phyloP scores from a whole-genome alignment of 73 alveolate genomes.

The Paramecium octaurelia region DNA sequence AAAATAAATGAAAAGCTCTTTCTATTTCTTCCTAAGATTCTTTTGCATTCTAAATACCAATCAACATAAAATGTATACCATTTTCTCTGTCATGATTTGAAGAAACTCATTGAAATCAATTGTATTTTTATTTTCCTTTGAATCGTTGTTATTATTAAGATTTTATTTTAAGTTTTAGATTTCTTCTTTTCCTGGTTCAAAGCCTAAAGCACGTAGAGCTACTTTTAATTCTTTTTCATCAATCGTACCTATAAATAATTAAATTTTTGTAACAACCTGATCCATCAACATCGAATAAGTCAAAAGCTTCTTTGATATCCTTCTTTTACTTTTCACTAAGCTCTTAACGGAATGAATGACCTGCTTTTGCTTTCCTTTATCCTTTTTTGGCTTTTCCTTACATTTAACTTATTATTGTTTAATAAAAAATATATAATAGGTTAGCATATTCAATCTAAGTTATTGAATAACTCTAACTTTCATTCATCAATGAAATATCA shows the following conservation, averaged over 20 bases:
- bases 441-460: no score
- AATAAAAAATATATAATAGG: no score
- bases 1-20: conserved; percentile 74
- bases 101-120: conserved; percentile 93
- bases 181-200: conserved; percentile 93
- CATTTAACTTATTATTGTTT: neutral
- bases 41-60: conserved; percentile 74
- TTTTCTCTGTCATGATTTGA: conserved; percentile 91
- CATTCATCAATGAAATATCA: no score
- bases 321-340: conserved; percentile 63
- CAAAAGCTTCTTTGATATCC: conserved; percentile 73
- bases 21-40: conserved; percentile 86
- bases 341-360: conserved; percentile 57
- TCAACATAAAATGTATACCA: conserved; percentile 65
- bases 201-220: conserved; percentile 91
- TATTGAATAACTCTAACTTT: no score
- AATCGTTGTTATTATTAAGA: conserved; percentile 81
- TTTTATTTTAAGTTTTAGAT: conserved; percentile 79
- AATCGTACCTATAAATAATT: conserved; percentile 74
- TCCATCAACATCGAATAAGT: conserved; percentile 69
- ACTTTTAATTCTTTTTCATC: conserved; percentile 92
- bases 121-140: conserved; percentile 87
- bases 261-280: conserved; percentile 44
- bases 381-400: conserved; percentile 31
- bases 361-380: conserved; percentile 47